phyloP scores from a whole-genome alignment of 1,139 yeast genomes.

The Debaryomycetaceae sp. region DNA sequence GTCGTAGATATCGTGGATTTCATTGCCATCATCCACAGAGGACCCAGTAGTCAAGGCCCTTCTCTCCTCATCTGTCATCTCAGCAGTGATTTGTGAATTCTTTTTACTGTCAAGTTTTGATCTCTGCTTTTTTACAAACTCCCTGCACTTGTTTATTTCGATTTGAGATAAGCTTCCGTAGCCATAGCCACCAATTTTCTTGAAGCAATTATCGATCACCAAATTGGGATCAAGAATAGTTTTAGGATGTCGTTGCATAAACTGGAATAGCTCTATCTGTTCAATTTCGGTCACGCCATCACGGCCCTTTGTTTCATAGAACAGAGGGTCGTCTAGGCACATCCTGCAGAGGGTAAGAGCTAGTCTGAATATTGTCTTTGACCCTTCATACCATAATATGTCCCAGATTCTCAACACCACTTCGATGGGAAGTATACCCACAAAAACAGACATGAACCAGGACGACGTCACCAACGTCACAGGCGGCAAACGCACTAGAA shows the following conservation, averaged over 20 bases:
- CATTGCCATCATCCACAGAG: constrained; percentile 20
- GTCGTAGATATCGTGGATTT: constrained; percentile 47
- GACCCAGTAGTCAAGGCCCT: constrained; percentile 24
- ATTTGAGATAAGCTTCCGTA: constrained; percentile 76
- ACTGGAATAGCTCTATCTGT: constrained; percentile 84
- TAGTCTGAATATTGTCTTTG: constrained; percentile 79
- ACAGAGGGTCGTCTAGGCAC: constrained; percentile 62
- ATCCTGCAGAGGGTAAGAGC: constrained; percentile 80
- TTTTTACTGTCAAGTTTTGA: constrained; percentile 40
- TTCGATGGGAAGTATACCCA: constrained; percentile 84
- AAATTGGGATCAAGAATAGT: constrained; percentile 64
- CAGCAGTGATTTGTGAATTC: constrained; percentile 26
- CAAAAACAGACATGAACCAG: constrained; percentile 96
- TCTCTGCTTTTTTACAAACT: constrained; percentile 68
- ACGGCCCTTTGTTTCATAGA: constrained; percentile 15
- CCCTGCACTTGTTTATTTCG: constrained; percentile 73
- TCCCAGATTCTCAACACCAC: constrained; percentile 92
- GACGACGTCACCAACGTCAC: constrained; percentile 90
- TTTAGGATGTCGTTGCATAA: constrained; percentile 81
- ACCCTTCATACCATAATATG: constrained; percentile 87
- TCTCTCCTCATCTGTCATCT: constrained; percentile 41
- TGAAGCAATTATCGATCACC: constrained; percentile 72
- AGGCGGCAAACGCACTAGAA: constrained; percentile 77
- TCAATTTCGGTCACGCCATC: constrained; percentile 39
- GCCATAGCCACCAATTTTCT: constrained; percentile 63